Conservation (phyloP, 768 basidiomycete genomes). For the Trametes maxima region DNA sequence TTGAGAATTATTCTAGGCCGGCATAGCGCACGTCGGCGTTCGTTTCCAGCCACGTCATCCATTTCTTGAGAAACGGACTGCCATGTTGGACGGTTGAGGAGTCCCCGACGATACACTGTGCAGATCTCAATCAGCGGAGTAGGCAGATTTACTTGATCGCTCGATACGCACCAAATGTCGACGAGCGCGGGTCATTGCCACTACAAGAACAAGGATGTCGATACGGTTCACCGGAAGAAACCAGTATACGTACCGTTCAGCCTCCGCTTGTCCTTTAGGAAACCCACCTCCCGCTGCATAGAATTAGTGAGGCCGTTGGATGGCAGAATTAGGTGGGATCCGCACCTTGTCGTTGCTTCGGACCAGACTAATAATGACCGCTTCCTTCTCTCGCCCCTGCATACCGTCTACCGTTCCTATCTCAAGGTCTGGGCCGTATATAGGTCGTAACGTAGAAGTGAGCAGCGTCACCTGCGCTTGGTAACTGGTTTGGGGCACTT, state of each 20-base stretch:
- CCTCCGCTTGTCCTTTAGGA: constrained; percentile 88
- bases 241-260: constrained; percentile 68
- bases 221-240: background rate
- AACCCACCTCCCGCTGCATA: constrained; percentile 83
- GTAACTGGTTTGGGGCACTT: constrained; percentile 51
- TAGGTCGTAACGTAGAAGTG: constrained; percentile 70
- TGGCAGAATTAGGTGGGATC: background rate
- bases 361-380: constrained; percentile 89
- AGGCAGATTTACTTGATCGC: background rate
- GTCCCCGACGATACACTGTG: constrained; percentile 90
- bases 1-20: constrained; percentile 51
- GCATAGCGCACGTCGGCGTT: constrained; percentile 91
- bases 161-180: constrained; percentile 73
- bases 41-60: constrained; percentile 89
- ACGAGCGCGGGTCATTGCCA: constrained; percentile 91
- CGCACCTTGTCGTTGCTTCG: constrained; percentile 82
- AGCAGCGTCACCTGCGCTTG: constrained; percentile 92
- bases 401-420: constrained; percentile 96
- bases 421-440: constrained; percentile 71
- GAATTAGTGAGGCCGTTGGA: background rate
- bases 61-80: constrained; percentile 79
- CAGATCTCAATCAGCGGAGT: background rate
- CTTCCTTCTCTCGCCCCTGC: constrained; percentile 97
- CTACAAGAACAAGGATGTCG: constrained; percentile 38
- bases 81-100: constrained; percentile 90